Base-by-base conservation (phyloP, 768 basidiomycete genomes). In the Saitozyma sp. region DNA sequence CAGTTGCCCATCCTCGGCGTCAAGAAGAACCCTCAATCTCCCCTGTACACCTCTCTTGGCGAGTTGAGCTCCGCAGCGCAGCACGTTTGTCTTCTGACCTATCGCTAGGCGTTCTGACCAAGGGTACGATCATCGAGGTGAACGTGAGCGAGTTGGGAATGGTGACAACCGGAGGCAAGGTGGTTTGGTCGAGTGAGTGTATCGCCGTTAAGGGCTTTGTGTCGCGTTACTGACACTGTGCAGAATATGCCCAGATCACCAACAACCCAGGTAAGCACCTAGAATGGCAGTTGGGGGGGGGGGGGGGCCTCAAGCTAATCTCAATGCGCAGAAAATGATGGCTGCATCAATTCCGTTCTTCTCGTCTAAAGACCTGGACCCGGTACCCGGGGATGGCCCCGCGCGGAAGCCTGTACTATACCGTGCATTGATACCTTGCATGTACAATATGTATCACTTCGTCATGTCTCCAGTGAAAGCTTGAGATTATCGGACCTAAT, bases 21-120 rank as follows among this genome's bases (percentile, higher is more conserved):
- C 60, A 99, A 99, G 85, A 98, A 98, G 84, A 99, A 99, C 75
- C 96, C 96, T 29, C 96, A 98, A 78, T 96, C 93, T 17, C 95
- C 96, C 0, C 61, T 78, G 29, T 76, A 77, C 65, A 76, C 79
- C 10, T 72, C 74, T 42, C 65, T 74, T 20, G 68, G 67, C 54
- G 92, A 96, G 52, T 85, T 94, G 82, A 94, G 20, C 41, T 10
- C n/a, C n/a, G 50, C 29, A 29, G 29, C 29, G 29, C 29, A 2
- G 29, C 29, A 29, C 29, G 29, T 29, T 5, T 29, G 5, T 2
- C 29, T 29, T 29, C 29, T 29, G 29, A 29, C 29, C 49, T 29
- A 48, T 39, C 37, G 19, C 39, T 20, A 6, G 95, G 95, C 55
- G 96, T 99, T 43, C 85, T 99, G 82, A 98, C 96, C 5, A 98